Base-by-base conservation (phyloP, 208 protist species). In the Trichomonas vaginalis region DNA sequence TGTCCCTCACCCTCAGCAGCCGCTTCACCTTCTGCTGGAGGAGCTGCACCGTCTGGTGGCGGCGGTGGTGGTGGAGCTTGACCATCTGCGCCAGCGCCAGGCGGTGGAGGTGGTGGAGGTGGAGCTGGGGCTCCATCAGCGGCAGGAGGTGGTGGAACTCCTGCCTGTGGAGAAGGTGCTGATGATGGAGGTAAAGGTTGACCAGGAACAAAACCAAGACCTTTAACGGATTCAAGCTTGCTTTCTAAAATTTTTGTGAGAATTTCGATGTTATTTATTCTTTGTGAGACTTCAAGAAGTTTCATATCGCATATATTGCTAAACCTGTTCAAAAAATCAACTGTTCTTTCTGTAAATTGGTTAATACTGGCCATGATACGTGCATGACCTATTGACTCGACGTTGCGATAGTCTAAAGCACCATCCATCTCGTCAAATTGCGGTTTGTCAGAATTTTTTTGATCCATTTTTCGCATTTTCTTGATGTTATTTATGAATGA, bases 171-270 rank as follows among this genome's bases (percentile, higher is more conserved):
- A 15, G 45, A 6, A 35, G 86, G 45, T 35, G 27, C 27, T 42
- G 79, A 35, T 42, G 79, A 35, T 92, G 86, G 86, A 39, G 40
- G 40, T 8, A 92, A 48, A 39, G 45, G 40, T 35, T 35, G 23
- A n/a, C 86, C 86, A 39, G 86, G 86, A n/a, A 45, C 46, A 32
- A 92, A 92, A 56, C 37, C 45, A 32, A 92, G 86, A 14, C 45
- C 86, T 35, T 92, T 51, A n/a, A 92, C 86, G 27, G 45, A 51
- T 15, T 2, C 27, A 8, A 92, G 45, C 15, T 92, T 92, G 14
- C 46, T 92, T 39, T 92, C 86, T 35, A 92, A 40, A 92, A 92
- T 92, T 51, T 42, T 51, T 51, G 86, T 92, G 27, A 92, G 86
- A 23, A 92, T 92, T 92, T 92, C 86, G 27, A 92, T 45, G 45